Conservation (phyloP, 331 rosid genomes). For the Erythrophleum ivorense region DNA sequence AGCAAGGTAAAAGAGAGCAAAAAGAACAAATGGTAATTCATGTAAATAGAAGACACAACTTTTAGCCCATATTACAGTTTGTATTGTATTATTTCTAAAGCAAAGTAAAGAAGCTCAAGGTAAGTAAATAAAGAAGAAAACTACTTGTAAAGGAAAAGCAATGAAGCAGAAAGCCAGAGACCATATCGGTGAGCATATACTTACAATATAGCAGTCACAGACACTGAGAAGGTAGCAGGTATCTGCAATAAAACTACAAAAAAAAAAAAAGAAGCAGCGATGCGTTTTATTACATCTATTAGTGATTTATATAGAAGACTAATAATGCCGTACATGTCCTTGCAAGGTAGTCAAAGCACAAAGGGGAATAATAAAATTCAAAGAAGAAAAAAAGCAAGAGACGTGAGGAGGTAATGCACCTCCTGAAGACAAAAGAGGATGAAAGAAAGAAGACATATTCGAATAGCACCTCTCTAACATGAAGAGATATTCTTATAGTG, state of each 20-base stretch:
- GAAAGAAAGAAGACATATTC: constrained; percentile 20
- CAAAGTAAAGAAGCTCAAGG: background rate
- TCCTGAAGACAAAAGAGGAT: background rate
- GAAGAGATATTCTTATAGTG: constrained; percentile 31
- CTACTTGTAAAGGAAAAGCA: background rate
- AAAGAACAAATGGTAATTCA: background rate
- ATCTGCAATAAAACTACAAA: constrained; percentile 26
- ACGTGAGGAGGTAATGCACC: constrained; percentile 12
- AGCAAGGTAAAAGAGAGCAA: background rate
- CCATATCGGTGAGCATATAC: background rate
- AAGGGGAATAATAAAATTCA: background rate
- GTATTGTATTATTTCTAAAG: background rate
- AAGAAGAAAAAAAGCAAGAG: background rate
- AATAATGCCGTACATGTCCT: constrained; percentile 7
- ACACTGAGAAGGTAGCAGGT: constrained; percentile 5
- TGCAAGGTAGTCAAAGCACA: background rate
- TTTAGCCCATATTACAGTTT: background rate
- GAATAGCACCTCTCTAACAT: constrained; percentile 3
- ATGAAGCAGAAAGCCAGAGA: background rate
- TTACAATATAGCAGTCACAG: background rate
- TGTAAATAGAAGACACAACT: background rate
- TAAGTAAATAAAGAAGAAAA: background rate
- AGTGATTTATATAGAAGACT: background rate
- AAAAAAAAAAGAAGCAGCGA: background rate
- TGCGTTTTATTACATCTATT: background rate